Conservation (phyloP, 2,329 filamentous ascomycete species). For the Didymella segeticola region DNA sequence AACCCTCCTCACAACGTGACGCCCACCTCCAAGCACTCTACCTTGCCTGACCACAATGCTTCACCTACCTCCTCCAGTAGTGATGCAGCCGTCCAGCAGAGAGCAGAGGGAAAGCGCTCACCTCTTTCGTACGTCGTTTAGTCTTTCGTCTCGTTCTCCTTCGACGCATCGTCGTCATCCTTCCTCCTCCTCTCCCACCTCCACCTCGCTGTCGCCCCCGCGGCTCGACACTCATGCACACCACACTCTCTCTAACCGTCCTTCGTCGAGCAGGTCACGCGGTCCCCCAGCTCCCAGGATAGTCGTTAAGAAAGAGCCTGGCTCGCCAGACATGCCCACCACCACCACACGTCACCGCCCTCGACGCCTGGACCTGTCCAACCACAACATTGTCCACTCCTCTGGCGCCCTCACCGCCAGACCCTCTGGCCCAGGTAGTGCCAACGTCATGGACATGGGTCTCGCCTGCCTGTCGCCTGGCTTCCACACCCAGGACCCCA, state of each 20-base stretch:
- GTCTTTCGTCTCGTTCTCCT: constrained; percentile 34
- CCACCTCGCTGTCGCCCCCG: constrained; percentile 39
- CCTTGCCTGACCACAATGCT: constrained; percentile 46
- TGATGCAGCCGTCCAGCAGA: constrained; percentile 44
- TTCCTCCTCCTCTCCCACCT: constrained; percentile 34
- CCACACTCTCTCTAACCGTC: constrained; percentile 45
- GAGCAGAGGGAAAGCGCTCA: constrained; percentile 60
- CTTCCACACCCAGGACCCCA: constrained; percentile 94
- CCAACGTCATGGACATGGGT: constrained; percentile 88
- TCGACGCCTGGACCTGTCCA: constrained; percentile 77
- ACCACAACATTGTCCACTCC: constrained; percentile 52
- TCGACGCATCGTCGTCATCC: constrained; percentile 22
- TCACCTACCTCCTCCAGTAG: constrained; percentile 50
- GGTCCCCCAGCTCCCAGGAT: constrained; percentile 71
- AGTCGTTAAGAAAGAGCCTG: constrained; percentile 93
- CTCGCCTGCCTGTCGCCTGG: constrained; percentile 93
- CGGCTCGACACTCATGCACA: constrained; percentile 20
- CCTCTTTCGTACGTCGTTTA: constrained; percentile 58
- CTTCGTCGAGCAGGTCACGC: constrained; percentile 57
- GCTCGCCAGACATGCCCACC: constrained; percentile 79
- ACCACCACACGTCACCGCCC: constrained; percentile 76
- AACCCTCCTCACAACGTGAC: constrained; percentile 50
- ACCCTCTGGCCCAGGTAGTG: constrained; percentile 73
- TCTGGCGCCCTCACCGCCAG: constrained; percentile 64
- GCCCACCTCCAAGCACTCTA: constrained; percentile 46